Conservation (phyloP, 352 stramenopile species). For the Phytophthora citricola region DNA sequence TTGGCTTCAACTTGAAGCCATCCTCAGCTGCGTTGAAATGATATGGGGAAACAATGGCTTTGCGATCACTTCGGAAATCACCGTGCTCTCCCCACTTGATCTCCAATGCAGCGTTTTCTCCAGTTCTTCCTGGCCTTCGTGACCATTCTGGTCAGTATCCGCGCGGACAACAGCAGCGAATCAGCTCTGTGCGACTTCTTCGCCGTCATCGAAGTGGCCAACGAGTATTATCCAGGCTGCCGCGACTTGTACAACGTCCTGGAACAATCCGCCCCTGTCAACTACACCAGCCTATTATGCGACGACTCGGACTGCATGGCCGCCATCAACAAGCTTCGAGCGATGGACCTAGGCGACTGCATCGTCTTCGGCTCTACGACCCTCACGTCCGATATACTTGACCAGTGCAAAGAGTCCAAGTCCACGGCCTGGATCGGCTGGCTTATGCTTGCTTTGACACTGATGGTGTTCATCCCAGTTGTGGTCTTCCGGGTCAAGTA, state of each 20-base stretch:
- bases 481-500: constrained; percentile 17
- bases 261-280: constrained; percentile 34
- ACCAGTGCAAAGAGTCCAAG: constrained; percentile 23
- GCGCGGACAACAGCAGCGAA: constrained; percentile 1
- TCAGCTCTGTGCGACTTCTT: constrained; percentile 25
- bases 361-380: constrained; percentile 35
- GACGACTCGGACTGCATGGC: constrained; percentile 25
- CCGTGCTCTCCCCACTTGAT: neutral
- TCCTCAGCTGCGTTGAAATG: constrained; percentile 7
- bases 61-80: constrained; percentile 17
- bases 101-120: constrained; percentile 20
- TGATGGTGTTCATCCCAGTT: constrained; percentile 21
- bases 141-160: constrained; percentile 3
- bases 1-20: neutral
- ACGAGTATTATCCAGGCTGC: constrained; percentile 27
- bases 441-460: constrained; percentile 9
- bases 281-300: constrained; percentile 29
- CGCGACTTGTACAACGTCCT: constrained; percentile 38
- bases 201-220: constrained; percentile 36
- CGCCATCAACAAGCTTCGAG: constrained; percentile 27
- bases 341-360: constrained; percentile 37
- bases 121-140: constrained; percentile 18
- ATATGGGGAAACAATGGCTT: neutral
- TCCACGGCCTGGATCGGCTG: constrained; percentile 14
- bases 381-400: constrained; percentile 33